These are phyloP conservation scores for Daldinia childiae DNA, from an alignment of 495 filamentous ascomycete species.

Conservation along the genomic window DNA sequence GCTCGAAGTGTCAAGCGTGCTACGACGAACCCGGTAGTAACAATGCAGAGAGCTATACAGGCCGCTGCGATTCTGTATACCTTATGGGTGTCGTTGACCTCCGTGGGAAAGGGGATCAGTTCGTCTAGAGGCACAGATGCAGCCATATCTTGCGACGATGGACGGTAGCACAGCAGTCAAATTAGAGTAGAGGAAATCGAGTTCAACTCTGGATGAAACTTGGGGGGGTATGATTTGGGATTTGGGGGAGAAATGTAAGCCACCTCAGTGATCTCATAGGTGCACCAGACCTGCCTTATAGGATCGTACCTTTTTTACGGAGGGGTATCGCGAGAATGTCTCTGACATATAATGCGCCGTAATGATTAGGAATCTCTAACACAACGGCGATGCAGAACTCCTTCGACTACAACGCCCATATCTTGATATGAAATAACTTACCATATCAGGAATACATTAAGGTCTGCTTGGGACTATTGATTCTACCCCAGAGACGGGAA, in stretches of 20 bases:
- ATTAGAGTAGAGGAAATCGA: not conserved
- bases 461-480: not conserved
- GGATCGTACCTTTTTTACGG: not conserved
- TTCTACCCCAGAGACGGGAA: not conserved
- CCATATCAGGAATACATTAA: not conserved
- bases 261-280: not conserved
- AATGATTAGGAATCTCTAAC: not conserved
- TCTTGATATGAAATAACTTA: not conserved
- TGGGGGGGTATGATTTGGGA: not conserved
- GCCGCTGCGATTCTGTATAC: slow-evolving; percentile 2
- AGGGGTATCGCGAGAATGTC: not conserved
- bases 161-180: not conserved
- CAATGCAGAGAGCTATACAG: not conserved
- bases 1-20: not conserved
- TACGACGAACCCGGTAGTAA: not conserved
- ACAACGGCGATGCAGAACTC: not conserved
- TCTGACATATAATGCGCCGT: not conserved
- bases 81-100: slow-evolving; percentile 6
- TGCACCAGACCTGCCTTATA: not conserved
- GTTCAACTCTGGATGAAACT: not conserved
- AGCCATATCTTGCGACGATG: not conserved
- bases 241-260: not conserved
- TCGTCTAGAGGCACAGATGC: not conserved
- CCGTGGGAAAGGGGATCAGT: slow-evolving; percentile 4
- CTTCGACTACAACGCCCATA: not conserved